phyloP scores from a whole-genome alignment of 805 yeast species.

The Myxozyma udenii region DNA sequence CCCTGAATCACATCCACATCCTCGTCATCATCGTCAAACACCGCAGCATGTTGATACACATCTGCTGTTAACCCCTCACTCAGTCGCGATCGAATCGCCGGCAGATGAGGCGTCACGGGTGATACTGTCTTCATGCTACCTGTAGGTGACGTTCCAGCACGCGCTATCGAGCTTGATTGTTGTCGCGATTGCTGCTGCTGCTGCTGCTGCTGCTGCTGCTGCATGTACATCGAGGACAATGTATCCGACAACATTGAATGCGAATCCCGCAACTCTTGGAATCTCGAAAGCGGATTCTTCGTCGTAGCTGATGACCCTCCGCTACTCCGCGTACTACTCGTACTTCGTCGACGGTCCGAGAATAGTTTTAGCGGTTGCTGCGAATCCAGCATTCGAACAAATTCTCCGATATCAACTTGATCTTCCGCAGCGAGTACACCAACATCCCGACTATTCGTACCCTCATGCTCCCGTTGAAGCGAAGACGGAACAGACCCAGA shows the following conservation, averaged over 20 bases:
- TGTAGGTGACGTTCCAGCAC: background rate
- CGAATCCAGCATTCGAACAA: slow-evolving; percentile 63
- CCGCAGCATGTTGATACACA: slow-evolving; percentile 24
- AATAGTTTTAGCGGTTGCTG: slow-evolving; percentile 50
- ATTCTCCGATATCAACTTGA: slow-evolving; percentile 50
- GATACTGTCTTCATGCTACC: slow-evolving; percentile 18
- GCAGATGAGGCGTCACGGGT: slow-evolving; percentile 33
- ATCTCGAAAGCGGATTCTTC: slow-evolving; percentile 35
- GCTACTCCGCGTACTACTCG: slow-evolving; percentile 1
- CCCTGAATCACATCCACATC: slow-evolving; percentile 8
- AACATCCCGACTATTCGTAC: background rate
- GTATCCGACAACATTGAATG: slow-evolving; percentile 39
- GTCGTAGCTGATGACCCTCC: slow-evolving; percentile 3
- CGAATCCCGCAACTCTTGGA: slow-evolving; percentile 37
- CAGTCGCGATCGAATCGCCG: slow-evolving; percentile 40
- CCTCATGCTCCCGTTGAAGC: slow-evolving; percentile 1
- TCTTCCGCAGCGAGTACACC: slow-evolving; percentile 40
- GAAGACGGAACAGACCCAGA: slow-evolving; percentile 1
- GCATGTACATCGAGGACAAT: background rate
- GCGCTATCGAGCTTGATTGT: background rate
- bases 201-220: background rate
- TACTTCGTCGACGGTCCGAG: slow-evolving; percentile 25
- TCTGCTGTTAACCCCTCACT: slow-evolving; percentile 36
- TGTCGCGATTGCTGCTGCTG: slow-evolving; percentile 16
- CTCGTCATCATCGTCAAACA: slow-evolving; percentile 26